phyloP scores from a whole-genome alignment of 73 alveolate species.

The Paramecium tetraurelia region DNA sequence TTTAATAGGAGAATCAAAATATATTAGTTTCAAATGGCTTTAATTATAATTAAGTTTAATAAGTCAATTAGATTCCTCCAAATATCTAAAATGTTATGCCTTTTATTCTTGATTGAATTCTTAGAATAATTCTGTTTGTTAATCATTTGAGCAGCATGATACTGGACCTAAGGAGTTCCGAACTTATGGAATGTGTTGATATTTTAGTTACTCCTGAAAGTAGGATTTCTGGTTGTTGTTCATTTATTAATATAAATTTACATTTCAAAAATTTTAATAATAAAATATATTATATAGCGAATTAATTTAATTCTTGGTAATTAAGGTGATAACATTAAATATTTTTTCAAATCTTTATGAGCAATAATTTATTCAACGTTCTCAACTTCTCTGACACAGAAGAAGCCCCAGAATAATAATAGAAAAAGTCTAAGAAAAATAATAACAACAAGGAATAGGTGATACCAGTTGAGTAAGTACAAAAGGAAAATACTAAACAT shows the following conservation, averaged over 20 bases:
- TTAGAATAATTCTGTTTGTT: no score
- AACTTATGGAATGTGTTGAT: background rate
- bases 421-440: background rate
- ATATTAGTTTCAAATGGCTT: background rate
- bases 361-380: background rate
- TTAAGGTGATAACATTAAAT: background rate
- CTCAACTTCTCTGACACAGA: background rate
- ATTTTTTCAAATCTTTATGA: background rate
- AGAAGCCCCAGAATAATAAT: background rate
- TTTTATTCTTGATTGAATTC: background rate
- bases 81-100: background rate
- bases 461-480: constrained; percentile 11
- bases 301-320: background rate
- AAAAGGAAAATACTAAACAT: constrained; percentile 37
- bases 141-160: background rate
- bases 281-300: background rate
- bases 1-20: background rate
- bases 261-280: background rate
- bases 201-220: background rate
- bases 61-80: background rate
- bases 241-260: background rate
- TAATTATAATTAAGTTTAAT: background rate
- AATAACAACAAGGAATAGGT: background rate
- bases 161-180: background rate
- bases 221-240: background rate